phyloP scores from a whole-genome alignment of 306 rosid species.

The Malus domestica region DNA sequence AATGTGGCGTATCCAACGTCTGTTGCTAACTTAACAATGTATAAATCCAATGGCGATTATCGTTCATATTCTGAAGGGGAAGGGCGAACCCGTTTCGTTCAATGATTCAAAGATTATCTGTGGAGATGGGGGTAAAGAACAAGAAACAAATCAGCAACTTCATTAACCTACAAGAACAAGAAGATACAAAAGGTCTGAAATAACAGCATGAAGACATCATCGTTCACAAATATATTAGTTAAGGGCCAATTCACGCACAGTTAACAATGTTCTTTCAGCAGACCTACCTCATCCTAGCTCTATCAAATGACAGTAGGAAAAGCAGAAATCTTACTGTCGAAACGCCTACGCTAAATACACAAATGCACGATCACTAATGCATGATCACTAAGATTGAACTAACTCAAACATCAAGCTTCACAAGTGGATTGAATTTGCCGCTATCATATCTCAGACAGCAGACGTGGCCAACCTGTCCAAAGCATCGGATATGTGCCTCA shows the following conservation, averaged over 20 bases:
- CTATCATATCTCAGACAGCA: conserved; percentile 32
- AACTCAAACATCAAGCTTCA: conserved; percentile 25
- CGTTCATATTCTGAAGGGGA: neutral
- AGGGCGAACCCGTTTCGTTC: neutral
- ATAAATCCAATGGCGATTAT: neutral
- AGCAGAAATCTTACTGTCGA: conserved; percentile 14
- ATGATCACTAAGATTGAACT: conserved; percentile 16
- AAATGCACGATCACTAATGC: conserved; percentile 21
- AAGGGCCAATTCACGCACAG: conserved; percentile 9
- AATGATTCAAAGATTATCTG: neutral
- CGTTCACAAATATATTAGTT: conserved; percentile 9
- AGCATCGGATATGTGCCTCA: conserved; percentile 82
- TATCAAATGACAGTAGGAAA: conserved; percentile 4
- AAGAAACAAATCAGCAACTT: conserved; percentile 9
- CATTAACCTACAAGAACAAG: conserved; percentile 6
- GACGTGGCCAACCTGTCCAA: conserved; percentile 55
- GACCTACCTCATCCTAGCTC: conserved; percentile 12
- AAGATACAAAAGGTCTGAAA: conserved; percentile 1
- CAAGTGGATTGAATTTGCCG: conserved; percentile 21
- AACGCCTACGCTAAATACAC: neutral
- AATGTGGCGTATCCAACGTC: neutral
- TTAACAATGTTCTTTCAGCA: conserved; percentile 11
- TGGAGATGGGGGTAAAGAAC: neutral
- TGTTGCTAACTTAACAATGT: neutral
- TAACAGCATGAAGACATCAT: conserved; percentile 8